Base-by-base conservation (phyloP, 345 rosid species). In the Eucalyptus tenuipes region DNA sequence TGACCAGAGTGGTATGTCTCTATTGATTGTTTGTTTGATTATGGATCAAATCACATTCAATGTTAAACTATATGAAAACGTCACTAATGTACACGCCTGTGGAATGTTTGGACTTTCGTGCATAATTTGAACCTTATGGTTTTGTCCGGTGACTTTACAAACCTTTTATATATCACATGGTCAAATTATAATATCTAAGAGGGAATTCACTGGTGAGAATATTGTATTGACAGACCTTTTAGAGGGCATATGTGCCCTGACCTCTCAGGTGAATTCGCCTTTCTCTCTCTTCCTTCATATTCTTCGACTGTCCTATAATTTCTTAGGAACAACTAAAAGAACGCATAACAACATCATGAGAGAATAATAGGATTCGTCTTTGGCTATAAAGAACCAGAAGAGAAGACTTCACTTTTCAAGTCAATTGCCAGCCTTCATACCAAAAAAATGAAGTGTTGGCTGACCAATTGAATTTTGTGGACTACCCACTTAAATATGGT, bases 11-110 rank as follows among this genome's bases (percentile, higher is more conserved):
- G 1, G 25, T 11, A 3, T 57, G n/a, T 25, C 66, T 25, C 4
- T 57, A 2, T 57, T 57, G 66, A 10, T 10, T 25, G 14, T 57
- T 25, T 9, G 6, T 20, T 7, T 53, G 57, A 8, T 20, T 53
- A 8, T 57, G n/a, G 64, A 57, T 57, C 64, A 4, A 4, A 57
- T 57, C 7, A 57, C 64, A 57, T 25, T 25, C 6, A 0, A 25
- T 24, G n/a, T 0, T 1, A 0, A 57, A 57, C 7, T 57, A 10
- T 57, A 57, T 57, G n/a, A 4, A 57, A 57, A 57, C 7, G 0
- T 25, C 1, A 0, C n/a, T 24, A 0, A 57, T 57, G 0, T 5
- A 0, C 64, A 25, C 1, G n/a, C 7, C 7, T 4, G 0, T 10
- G n/a, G 64, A 57, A 57, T 25, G 1, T 0, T 0, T 25, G n/a